Evolutionary conservation across 2,329 filamentous ascomycete species (phyloP).

Genomic region (Decorospora gaudefroyi): DNA sequence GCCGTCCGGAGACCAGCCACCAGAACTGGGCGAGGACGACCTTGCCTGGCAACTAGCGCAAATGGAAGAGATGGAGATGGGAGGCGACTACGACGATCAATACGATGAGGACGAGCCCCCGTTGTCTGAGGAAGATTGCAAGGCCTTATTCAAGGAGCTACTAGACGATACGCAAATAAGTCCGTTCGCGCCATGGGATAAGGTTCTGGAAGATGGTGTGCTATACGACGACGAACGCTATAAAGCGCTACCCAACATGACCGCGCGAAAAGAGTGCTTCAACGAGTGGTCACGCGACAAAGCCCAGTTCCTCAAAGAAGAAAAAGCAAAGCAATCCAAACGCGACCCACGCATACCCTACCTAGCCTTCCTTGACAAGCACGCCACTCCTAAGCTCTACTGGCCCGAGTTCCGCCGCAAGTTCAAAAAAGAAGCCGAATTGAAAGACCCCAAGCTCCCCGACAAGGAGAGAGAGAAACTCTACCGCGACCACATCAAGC

Average conservation of each 20-base stretch:
- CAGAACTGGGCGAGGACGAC: conserved; percentile 93
- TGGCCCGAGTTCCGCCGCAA: conserved; percentile 97
- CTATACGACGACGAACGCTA: conserved; percentile 87
- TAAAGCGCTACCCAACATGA: conserved; percentile 79
- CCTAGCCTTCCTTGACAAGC: conserved; percentile 75
- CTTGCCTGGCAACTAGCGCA: conserved; percentile 89
- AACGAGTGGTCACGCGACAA: conserved; percentile 80
- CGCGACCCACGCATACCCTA: conserved; percentile 83
- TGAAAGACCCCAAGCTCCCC: conserved; percentile 68
- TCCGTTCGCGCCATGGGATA: conserved; percentile 91
- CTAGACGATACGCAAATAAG: conserved; percentile 81
- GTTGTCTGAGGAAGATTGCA: conserved; percentile 75
- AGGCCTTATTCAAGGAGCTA: conserved; percentile 79
- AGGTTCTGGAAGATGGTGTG: conserved; percentile 77
- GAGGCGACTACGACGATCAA: conserved; percentile 72
- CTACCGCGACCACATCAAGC: conserved; percentile 73
- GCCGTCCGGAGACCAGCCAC: conserved; percentile 51
- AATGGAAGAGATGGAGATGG: conserved; percentile 81
- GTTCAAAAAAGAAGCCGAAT: conserved; percentile 76
- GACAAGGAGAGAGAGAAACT: conserved; percentile 77
- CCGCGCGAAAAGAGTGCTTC: conserved; percentile 78
- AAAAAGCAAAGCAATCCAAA: conserved; percentile 75
- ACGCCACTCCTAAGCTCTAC: conserved; percentile 89
- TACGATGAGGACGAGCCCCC: conserved; percentile 70
- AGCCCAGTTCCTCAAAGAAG: conserved; percentile 72